Evolutionary conservation across 257 asterid species (phyloP), one percentile per base, ranked within the genome.

Genomic region (Apocynum venetum): DNA sequence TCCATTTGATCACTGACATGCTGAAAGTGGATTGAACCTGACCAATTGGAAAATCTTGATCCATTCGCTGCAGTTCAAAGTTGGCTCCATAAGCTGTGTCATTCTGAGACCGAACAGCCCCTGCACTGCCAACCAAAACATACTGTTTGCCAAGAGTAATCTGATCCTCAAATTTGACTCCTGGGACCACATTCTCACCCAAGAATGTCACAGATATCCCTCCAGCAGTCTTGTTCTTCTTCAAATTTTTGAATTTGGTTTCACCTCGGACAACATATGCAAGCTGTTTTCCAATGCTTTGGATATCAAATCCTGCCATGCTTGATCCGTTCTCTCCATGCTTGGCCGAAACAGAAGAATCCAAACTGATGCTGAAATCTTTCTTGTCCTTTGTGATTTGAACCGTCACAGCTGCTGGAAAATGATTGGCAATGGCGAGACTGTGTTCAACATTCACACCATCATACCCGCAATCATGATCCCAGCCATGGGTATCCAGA

Each of bases 391-490:
- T 95, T 0, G 98, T 91, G 83, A 95, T 69, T 57, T 95, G 98
- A 66, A 95, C 78, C 0, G 98, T 93, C 74, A 90, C 85, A 9
- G 90, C 84, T 19, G 91, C 88, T 56, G 98, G 93, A 47, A 91
- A 88, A 47, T 90, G 91, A 46, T 76, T 88, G 8, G 88, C 86
- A 15, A 95, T 77, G 12, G 98, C 97, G 12, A 89, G 83, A 79
- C 83, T 85, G 75, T 95, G 98, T 71, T 95, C 99, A 12, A 95
- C 82, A 83, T 95, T 95, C 84, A 95, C 99, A 25, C 99, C 99
- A 60, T 95, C 99, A 47, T 95, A 95, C 44, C 99, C 99, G 69
- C 97, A 95, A 82, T 95, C 99, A 67, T 95, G 99, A 86, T 95
- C 99, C 99, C 99, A 95, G 6, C 99, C 98, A 49, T 91, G 98